phyloP scores from a whole-genome alignment of 1,284 basidiomycete species.

The Wolfiporia cocos region DNA sequence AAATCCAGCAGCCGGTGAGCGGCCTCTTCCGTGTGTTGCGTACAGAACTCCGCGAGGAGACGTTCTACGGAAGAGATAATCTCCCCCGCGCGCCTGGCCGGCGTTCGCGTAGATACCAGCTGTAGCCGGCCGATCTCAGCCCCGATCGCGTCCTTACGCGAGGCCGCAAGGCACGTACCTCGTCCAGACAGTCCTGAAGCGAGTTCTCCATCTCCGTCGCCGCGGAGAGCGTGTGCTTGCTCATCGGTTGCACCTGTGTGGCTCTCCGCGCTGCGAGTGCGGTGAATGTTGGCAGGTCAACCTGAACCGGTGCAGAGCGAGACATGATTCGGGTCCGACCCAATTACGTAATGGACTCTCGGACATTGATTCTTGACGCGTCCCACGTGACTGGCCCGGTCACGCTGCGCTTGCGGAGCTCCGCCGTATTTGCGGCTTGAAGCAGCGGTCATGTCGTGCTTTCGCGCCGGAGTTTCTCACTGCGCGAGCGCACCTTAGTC shows the following conservation, averaged over 20 bases:
- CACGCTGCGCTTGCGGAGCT: constrained; percentile 6
- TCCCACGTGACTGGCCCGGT: neutral
- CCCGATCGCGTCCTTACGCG: neutral
- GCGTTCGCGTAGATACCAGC: constrained; percentile 57
- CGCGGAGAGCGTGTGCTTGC: no score
- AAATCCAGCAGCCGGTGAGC: constrained; percentile 45
- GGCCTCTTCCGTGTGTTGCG: constrained; percentile 28
- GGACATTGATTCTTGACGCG: no score
- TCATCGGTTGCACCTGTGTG: no score
- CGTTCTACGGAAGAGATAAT: constrained; percentile 54
- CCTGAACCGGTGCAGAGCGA: no score
- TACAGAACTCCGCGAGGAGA: constrained; percentile 50
- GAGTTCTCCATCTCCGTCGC: constrained; percentile 36
- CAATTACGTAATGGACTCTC: no score
- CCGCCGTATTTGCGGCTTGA: constrained; percentile 7
- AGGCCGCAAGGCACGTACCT: constrained; percentile 35
- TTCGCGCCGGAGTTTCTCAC: neutral
- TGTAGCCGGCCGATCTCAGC: constrained; percentile 23
- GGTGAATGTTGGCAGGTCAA: no score
- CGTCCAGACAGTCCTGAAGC: constrained; percentile 60
- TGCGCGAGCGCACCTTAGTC: neutral
- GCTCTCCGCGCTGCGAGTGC: no score
- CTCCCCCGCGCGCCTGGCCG: constrained; percentile 38
- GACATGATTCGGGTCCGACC: no score
- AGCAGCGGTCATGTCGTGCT: neutral